These are phyloP conservation scores for Globisporangium splendens DNA, from an alignment of 352 stramenopile genomes.

Conservation along the genomic window DNA sequence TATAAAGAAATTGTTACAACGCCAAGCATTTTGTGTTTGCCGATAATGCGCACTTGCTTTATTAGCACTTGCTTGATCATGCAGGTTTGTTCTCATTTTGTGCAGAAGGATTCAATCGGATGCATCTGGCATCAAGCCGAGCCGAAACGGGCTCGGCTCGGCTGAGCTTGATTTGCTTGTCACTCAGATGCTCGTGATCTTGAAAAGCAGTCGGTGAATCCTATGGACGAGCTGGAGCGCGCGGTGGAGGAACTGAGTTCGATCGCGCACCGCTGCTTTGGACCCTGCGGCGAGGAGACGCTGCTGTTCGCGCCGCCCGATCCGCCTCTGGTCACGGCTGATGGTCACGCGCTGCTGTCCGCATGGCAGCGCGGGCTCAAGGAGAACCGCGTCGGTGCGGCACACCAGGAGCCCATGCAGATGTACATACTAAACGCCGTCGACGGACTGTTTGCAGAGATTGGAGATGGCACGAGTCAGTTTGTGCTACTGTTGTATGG, in stretches of 20 bases:
- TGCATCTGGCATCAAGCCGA: no score
- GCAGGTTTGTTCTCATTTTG: no score
- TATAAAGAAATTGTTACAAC: no score
- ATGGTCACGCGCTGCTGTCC: slow-evolving; percentile 45
- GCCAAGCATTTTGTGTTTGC: no score
- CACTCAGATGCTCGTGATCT: slow-evolving; percentile 1
- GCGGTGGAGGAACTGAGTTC: slow-evolving; percentile 19
- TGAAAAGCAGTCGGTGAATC: neutral
- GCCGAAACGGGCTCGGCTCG: slow-evolving; percentile 2
- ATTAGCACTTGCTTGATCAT: no score
- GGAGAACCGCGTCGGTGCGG: slow-evolving; percentile 2
- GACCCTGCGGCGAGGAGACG: slow-evolving; percentile 40
- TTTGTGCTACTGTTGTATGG: slow-evolving; percentile 59
- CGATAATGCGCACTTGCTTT: no score
- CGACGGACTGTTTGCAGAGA: slow-evolving; percentile 42
- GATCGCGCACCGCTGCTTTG: slow-evolving; percentile 43
- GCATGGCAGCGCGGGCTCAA: slow-evolving; percentile 31
- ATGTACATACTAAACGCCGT: slow-evolving; percentile 44
- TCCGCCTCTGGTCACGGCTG: slow-evolving; percentile 46
- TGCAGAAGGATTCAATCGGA: no score
- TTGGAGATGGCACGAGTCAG: slow-evolving; percentile 50
- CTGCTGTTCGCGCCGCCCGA: slow-evolving; percentile 62
- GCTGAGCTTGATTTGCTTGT: neutral
- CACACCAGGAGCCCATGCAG: slow-evolving; percentile 19
- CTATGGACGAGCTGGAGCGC: slow-evolving; percentile 10